Conservation (phyloP, 805 yeast species). For the Barnettozyma californica region DNA sequence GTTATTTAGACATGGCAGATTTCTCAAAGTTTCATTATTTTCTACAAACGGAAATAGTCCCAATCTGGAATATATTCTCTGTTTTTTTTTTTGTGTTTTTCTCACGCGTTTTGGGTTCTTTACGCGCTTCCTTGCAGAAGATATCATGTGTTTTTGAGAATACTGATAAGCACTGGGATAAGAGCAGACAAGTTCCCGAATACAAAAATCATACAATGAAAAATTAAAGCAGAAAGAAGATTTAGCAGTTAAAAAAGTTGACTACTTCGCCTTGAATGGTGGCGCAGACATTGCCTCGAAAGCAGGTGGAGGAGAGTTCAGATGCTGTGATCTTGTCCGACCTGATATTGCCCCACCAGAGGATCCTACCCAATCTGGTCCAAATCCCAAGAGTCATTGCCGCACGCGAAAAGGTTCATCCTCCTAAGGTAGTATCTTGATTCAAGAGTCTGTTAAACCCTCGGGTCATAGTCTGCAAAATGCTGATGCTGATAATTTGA, state of each 20-base stretch:
- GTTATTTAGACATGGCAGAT: no score
- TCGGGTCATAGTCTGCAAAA: neutral
- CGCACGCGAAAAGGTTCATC: neutral
- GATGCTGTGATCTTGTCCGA: neutral
- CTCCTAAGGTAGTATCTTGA: neutral
- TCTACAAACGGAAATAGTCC: neutral
- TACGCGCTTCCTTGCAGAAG: neutral
- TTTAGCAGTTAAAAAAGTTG: neutral
- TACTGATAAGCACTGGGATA: neutral
- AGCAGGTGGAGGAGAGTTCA: neutral
- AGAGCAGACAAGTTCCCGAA: neutral
- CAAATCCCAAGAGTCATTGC: neutral
- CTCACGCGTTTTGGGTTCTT: neutral
- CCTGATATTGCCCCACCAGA: neutral
- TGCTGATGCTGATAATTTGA: neutral
- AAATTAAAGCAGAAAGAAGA: neutral
- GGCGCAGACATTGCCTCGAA: slow-evolving; percentile 1
- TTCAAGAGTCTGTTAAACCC: neutral
- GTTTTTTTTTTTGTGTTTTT: neutral
- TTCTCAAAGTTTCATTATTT: no score
- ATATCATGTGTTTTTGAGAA: neutral
- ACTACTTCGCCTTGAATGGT: slow-evolving; percentile 1
- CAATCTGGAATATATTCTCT: slow-evolving; percentile 1
- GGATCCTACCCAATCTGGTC: neutral
- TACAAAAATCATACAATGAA: neutral